These are phyloP conservation scores for Chenopodium quinoa DNA, from an alignment of 148 eudicot genomes.

Conservation along the genomic window DNA sequence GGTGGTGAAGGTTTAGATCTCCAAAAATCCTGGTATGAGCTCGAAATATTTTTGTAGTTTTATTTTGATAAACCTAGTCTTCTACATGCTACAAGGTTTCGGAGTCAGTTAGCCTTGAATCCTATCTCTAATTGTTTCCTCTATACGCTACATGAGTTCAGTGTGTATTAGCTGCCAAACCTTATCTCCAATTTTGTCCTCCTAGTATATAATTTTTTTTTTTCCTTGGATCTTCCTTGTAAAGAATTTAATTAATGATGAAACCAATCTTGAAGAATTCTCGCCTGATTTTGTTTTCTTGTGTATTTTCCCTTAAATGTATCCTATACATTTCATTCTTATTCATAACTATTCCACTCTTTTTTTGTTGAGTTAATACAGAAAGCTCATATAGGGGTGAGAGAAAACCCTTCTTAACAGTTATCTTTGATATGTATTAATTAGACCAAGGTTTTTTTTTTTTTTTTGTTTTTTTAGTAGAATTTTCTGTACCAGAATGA, in stretches of 20 bases:
- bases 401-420: neutral
- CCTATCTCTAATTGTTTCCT: neutral
- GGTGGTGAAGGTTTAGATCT: slow-evolving; percentile 44
- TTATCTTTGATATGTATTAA: neutral
- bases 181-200: neutral
- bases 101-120: neutral
- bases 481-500: neutral
- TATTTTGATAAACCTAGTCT: neutral
- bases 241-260: neutral
- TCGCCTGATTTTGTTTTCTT: neutral
- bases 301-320: neutral
- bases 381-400: neutral
- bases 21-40: slow-evolving; percentile 31
- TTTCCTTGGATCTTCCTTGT: neutral
- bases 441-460: neutral
- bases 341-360: neutral
- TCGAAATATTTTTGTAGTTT: neutral
- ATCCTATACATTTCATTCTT: neutral
- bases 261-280: neutral
- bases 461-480: neutral
- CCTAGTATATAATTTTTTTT: neutral
- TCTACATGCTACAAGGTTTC: neutral
- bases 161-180: neutral
- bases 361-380: neutral
- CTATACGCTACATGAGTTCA: neutral